These are phyloP conservation scores for Cutaneotrichosporon arboriforme DNA, from an alignment of 1,284 basidiomycete species.

Conservation along the genomic window DNA sequence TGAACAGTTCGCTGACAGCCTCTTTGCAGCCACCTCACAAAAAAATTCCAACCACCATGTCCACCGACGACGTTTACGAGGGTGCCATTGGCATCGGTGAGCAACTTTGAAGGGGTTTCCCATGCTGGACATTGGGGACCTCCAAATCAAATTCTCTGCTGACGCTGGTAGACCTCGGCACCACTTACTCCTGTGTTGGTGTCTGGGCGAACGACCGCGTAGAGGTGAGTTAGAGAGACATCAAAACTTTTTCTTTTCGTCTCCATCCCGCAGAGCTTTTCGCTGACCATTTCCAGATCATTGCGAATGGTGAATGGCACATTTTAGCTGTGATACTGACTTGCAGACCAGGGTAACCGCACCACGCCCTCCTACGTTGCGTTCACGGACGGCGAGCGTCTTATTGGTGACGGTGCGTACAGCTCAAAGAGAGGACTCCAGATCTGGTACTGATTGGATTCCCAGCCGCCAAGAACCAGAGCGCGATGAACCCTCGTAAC, in stretches of 20 bases:
- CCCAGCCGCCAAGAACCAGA: constrained; percentile 87
- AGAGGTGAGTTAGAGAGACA: constrained; percentile 43
- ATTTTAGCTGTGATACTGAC: constrained; percentile 7
- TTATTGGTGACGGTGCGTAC: constrained; percentile 75
- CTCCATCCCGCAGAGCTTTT: too few relatives aligned
- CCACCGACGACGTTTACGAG: constrained; percentile 85
- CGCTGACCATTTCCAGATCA: constrained; percentile 59
- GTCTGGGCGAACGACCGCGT: constrained; percentile 99
- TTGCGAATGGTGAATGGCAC: constrained; percentile 75
- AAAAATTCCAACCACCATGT: constrained; percentile 56
- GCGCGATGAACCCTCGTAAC: constrained; percentile 92
- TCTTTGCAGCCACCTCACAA: constrained; percentile 5
- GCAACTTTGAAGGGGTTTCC: constrained; percentile 14
- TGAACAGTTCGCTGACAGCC: neutral
- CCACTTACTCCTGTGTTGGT: constrained; percentile 66
- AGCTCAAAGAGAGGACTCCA: neutral
- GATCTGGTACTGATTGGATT: neutral
- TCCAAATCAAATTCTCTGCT: neutral
- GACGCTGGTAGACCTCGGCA: constrained; percentile 46
- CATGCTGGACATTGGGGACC: neutral
- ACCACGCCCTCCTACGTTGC: constrained; percentile 99
- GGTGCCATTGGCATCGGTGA: constrained; percentile 88
- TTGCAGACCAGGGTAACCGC: constrained; percentile 87
- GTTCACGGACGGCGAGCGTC: constrained; percentile 93
- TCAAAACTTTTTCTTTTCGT: neutral